Evolutionary conservation across 257 asterid species (phyloP).

Genomic region (Nyctanthes arbortristis): DNA sequence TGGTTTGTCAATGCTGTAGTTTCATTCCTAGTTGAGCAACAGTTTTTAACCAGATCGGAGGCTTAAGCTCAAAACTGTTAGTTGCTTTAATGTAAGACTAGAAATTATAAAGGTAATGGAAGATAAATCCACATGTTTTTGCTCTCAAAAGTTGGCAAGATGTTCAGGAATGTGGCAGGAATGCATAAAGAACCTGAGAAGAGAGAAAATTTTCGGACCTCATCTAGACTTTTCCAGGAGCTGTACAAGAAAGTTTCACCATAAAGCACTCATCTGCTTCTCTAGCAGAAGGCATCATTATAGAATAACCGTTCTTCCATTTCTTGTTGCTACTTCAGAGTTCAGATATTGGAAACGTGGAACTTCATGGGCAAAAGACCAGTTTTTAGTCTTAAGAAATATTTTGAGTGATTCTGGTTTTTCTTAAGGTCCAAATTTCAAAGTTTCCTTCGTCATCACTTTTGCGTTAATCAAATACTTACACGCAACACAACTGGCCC

Average conservation of each 20-base stretch:
- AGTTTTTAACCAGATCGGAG: neutral
- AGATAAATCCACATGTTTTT: constrained; percentile 1
- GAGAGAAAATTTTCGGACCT: neutral
- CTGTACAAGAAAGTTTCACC: constrained; percentile 6
- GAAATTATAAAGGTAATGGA: neutral
- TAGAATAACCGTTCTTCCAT: neutral
- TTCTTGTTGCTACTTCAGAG: neutral
- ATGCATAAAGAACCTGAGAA: neutral
- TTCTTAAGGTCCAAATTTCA: neutral
- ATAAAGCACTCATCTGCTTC: neutral
- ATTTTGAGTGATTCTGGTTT: neutral
- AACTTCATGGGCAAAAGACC: neutral
- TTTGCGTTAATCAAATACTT: neutral
- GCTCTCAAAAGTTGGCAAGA: constrained; percentile 4
- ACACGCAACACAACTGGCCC: neutral
- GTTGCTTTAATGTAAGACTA: neutral
- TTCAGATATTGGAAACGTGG: neutral
- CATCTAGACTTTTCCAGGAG: neutral
- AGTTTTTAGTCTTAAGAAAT: neutral
- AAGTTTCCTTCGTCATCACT: neutral
- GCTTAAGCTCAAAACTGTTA: constrained; percentile 14
- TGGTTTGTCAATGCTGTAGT: constrained; percentile 13
- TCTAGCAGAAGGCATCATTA: neutral
- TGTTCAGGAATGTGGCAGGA: neutral
- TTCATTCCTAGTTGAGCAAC: constrained; percentile 1